phyloP scores from a whole-genome alignment of 768 basidiomycete genomes.

The Hydnomerulius pinastri region DNA sequence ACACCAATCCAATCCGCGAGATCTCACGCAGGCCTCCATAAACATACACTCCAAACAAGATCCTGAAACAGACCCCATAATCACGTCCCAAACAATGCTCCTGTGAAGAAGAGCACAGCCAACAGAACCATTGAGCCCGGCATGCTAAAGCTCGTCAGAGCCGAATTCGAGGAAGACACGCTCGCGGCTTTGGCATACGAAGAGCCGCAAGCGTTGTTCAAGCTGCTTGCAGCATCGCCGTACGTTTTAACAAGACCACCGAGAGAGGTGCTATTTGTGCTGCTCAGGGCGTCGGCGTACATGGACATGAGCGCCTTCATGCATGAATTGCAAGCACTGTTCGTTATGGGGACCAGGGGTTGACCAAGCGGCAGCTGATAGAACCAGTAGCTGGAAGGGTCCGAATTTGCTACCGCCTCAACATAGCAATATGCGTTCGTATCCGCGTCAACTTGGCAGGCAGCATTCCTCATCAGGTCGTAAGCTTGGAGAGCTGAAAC shows the following conservation, averaged over 20 bases:
- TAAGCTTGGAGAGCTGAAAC: conserved; percentile 62
- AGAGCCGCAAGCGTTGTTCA: conserved; percentile 52
- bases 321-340: conserved; percentile 64
- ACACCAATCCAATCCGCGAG: background rate
- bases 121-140: conserved; percentile 10
- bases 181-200: conserved; percentile 39
- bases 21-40: background rate
- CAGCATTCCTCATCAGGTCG: conserved; percentile 57
- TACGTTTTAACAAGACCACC: conserved; percentile 51
- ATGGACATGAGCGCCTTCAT: conserved; percentile 56
- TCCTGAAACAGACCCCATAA: background rate
- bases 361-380: conserved; percentile 68
- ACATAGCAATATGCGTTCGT: conserved; percentile 75
- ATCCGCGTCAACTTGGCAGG: conserved; percentile 58
- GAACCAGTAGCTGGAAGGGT: conserved; percentile 71
- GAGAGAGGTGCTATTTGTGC: conserved; percentile 34
- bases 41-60: background rate
- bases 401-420: conserved; percentile 55
- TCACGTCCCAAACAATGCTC: conserved; percentile 13
- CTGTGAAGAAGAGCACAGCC: conserved; percentile 15
- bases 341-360: conserved; percentile 48
- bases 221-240: conserved; percentile 43
- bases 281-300: conserved; percentile 49
- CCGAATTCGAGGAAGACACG: conserved; percentile 14
- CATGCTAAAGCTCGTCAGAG: conserved; percentile 7